These are phyloP conservation scores for Morella rubra DNA, from an alignment of 306 rosid species.

Conservation along the genomic window DNA sequence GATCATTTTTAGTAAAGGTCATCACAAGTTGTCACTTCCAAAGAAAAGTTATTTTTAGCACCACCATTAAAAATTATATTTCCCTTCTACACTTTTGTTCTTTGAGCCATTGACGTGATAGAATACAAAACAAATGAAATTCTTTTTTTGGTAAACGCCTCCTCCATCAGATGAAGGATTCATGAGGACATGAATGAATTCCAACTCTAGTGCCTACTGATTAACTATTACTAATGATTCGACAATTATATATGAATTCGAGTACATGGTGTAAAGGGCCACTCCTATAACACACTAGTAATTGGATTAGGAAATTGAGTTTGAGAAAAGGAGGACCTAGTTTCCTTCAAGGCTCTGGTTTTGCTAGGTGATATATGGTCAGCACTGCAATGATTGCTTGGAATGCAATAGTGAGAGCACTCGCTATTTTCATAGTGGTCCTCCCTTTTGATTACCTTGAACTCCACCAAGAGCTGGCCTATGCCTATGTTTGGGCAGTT, in stretches of 20 bases:
- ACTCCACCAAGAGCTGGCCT: slow-evolving; percentile 24
- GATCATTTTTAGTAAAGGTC: slow-evolving; percentile 1
- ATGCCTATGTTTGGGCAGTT: too few species aligned
- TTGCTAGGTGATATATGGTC: slow-evolving; percentile 22
- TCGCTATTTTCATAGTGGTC: slow-evolving; percentile 6
- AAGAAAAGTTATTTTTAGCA: background rate
- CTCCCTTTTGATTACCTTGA: slow-evolving; percentile 1
- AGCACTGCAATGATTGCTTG: slow-evolving; percentile 26
- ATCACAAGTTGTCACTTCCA: background rate
- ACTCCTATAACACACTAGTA: background rate
- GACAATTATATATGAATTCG: background rate
- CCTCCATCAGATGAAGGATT: background rate
- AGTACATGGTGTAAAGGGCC: background rate
- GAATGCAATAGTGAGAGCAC: slow-evolving; percentile 14
- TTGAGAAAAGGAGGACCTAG: background rate
- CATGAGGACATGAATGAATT: background rate
- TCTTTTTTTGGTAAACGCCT: too few species aligned
- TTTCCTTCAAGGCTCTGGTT: slow-evolving; percentile 2
- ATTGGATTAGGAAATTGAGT: background rate
- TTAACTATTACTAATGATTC: background rate
- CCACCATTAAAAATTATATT: too few species aligned
- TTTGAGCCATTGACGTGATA: background rate
- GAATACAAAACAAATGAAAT: background rate
- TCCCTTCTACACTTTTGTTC: background rate
- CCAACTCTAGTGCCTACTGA: background rate